These are phyloP conservation scores for Tremella fuciformis DNA, from an alignment of 768 basidiomycete species.

Conservation along the genomic window DNA sequence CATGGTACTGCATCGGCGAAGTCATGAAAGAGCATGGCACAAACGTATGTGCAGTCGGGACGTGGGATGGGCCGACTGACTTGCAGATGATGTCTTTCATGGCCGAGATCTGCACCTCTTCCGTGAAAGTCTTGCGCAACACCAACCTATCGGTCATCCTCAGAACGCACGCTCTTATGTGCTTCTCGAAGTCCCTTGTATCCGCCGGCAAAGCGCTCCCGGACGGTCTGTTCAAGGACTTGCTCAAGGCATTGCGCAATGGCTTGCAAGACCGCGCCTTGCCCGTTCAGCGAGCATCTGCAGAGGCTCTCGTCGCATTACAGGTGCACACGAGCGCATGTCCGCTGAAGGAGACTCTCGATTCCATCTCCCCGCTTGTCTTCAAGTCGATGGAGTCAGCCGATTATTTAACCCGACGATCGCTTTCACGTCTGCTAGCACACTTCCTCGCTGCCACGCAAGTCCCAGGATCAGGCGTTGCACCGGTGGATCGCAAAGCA, in stretches of 20 bases:
- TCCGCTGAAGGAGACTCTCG: slow-evolving; percentile 68
- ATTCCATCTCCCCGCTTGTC: slow-evolving; percentile 66
- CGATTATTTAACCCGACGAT: slow-evolving; percentile 77
- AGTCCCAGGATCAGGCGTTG: slow-evolving; percentile 58
- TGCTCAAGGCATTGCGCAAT: slow-evolving; percentile 74
- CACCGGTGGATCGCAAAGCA: slow-evolving; percentile 56
- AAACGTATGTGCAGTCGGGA: slow-evolving; percentile 60
- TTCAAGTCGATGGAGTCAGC: slow-evolving; percentile 73
- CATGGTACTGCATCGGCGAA: slow-evolving; percentile 82
- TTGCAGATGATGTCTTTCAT: slow-evolving; percentile 90
- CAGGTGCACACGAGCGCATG: slow-evolving; percentile 60
- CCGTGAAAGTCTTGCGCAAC: slow-evolving; percentile 65
- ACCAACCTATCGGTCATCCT: slow-evolving; percentile 73
- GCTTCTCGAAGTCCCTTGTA: slow-evolving; percentile 73
- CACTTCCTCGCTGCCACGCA: slow-evolving; percentile 83
- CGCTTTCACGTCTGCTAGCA: slow-evolving; percentile 75
- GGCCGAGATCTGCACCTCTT: slow-evolving; percentile 70
- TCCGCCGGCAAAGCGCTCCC: slow-evolving; percentile 80
- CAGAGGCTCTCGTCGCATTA: slow-evolving; percentile 65
- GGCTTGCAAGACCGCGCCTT: slow-evolving; percentile 77
- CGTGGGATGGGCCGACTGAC: slow-evolving; percentile 1
- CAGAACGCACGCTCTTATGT: slow-evolving; percentile 72
- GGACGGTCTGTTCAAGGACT: slow-evolving; percentile 72
- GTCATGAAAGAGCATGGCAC: slow-evolving; percentile 79
- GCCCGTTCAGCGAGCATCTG: slow-evolving; percentile 77